Conservation (phyloP, 148 eudicot species). For the Nepenthes mirabilis region DNA sequence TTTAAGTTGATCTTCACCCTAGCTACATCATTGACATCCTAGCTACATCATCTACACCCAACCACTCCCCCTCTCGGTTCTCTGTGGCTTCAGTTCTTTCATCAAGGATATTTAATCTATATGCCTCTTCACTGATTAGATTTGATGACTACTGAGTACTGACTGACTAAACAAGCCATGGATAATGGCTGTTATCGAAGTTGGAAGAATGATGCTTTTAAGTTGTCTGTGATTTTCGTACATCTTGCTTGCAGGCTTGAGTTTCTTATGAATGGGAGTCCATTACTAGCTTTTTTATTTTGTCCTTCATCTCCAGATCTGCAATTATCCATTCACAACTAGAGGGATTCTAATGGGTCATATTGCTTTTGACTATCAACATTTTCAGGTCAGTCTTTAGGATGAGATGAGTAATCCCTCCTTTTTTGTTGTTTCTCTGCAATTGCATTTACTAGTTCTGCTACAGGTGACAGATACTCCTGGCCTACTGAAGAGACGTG, state of each 20-base stretch:
- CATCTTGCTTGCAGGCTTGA: neutral
- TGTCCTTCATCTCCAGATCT: slow-evolving; percentile 37
- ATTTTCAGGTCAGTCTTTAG: slow-evolving; percentile 64
- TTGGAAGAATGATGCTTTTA: too few species aligned
- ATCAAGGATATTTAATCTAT: too few species aligned
- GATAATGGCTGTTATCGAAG: too few species aligned
- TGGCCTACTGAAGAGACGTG: slow-evolving; percentile 65
- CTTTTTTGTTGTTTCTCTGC: slow-evolving; percentile 4
- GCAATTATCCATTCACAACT: slow-evolving; percentile 96
- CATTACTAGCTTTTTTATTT: neutral
- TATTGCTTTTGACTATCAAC: slow-evolving; percentile 62
- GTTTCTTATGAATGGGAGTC: too few species aligned
- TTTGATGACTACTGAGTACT: too few species aligned
- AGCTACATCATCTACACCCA: too few species aligned
- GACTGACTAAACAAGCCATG: too few species aligned
- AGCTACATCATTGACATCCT: too few species aligned
- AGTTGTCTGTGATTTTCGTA: neutral
- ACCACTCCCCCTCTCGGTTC: too few species aligned
- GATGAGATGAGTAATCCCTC: neutral
- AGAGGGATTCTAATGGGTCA: slow-evolving; percentile 98
- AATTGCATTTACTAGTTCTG: slow-evolving; percentile 3
- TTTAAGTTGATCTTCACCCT: too few species aligned
- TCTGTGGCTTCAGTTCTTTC: too few species aligned
- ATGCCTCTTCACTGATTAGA: too few species aligned
- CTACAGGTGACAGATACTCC: slow-evolving; percentile 97